Evolutionary conservation across 2,329 filamentous ascomycete genomes (phyloP), one percentile per base, ranked within the genome.

Genomic region (Apiospora arundinis): DNA sequence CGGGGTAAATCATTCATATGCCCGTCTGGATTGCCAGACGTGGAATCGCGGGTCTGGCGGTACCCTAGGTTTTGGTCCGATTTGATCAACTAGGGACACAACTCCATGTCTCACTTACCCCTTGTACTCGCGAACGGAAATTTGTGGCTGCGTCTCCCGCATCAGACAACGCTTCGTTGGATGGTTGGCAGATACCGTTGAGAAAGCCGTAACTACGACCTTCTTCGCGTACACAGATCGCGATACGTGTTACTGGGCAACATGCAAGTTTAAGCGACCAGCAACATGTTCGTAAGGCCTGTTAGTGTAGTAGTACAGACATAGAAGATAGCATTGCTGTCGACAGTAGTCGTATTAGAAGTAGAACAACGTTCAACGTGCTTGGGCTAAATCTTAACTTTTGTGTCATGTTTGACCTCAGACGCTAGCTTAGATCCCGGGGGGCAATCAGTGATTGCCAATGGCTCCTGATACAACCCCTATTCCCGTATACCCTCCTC

Each of bases 71-170:
- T n/a, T n/a, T 63, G 56, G 32, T 40, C 56, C 56, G 56, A 63
- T 63, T 18, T 63, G 32, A 9, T 14, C 56, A 37, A 40, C 32
- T 32, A 32, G 52, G 18, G 18, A 63, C 32, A 40, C 56, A 40
- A 40, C 28, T n/a, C 56, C 4, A 63, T 63, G 56, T 63, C 56
- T 63, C 56, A 63, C 56, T 63, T 63, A 40, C 56, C 56, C 32
- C 28, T 63, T 63, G 56, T 63, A 63, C 32, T 63, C 56, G n/a
- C 32, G 21, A n/a, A 28, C 56, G 56, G 32, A n/a, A 18, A 63
- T 63, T 60, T 60, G 52, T 60, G 52, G 28, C 5, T 18, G 25
- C 28, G 14, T 56, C 49, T 56, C 52, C 28, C 28, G 52, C 28
- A 60, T 21, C 16, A 18, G 28, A 18, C 25, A 60, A 60, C 52